These are phyloP conservation scores for Opeltia flavorubescens DNA, from an alignment of 495 filamentous ascomycete genomes.

Conservation along the genomic window DNA sequence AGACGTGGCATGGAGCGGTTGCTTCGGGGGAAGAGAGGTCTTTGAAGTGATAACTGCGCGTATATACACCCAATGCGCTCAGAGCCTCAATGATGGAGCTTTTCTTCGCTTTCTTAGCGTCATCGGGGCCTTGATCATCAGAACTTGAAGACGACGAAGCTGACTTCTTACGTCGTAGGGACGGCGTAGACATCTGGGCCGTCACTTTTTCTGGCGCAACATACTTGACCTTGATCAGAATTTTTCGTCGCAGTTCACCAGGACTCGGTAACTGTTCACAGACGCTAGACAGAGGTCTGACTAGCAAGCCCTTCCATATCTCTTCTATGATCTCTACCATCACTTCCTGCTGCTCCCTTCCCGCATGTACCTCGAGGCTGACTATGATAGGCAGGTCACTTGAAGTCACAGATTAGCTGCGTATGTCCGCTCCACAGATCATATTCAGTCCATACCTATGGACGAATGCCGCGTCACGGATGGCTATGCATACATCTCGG, in stretches of 20 bases:
- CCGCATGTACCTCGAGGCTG: constrained; percentile 79
- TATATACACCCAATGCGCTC: constrained; percentile 67
- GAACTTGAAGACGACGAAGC: constrained; percentile 14
- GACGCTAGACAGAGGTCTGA: constrained; percentile 41
- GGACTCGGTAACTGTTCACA: constrained; percentile 46
- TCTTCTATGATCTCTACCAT: constrained; percentile 85
- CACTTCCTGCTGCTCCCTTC: constrained; percentile 60
- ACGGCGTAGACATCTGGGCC: constrained; percentile 12
- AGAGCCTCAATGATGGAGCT: constrained; percentile 64
- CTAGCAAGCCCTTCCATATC: constrained; percentile 54
- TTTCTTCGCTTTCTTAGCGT: constrained; percentile 28
- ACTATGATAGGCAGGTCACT: constrained; percentile 73
- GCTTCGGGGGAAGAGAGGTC: constrained; percentile 52
- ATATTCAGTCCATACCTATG: constrained; percentile 21
- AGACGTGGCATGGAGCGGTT: constrained; percentile 66
- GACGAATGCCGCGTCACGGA: constrained; percentile 65
- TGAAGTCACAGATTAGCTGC: constrained; percentile 9
- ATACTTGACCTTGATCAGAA: constrained; percentile 84
- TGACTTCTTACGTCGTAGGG: background rate
- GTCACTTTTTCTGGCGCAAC: constrained; percentile 30
- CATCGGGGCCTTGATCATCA: constrained; percentile 1
- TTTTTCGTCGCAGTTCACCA: constrained; percentile 53
- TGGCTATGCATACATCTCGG: constrained; percentile 65
- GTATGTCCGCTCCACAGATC: background rate
- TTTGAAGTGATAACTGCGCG: constrained; percentile 64